Evolutionary conservation across 495 filamentous ascomycete genomes (phyloP).

Genomic region (Penicillium soppii): DNA sequence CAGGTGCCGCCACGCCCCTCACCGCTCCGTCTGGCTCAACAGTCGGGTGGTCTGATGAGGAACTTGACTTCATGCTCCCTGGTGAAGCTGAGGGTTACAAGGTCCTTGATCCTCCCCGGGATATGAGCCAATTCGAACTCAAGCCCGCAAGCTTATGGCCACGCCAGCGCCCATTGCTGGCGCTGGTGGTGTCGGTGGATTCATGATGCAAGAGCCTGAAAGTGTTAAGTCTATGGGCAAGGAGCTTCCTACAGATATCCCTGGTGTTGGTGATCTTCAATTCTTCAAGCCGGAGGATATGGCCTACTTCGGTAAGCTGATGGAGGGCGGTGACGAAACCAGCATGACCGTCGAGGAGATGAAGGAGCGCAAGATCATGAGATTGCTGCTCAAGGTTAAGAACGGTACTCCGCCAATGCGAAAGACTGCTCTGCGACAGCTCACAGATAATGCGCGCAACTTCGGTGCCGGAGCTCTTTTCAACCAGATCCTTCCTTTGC

Average conservation of each 20-base stretch:
- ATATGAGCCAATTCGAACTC: conserved; percentile 79
- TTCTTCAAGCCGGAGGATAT: conserved; percentile 99
- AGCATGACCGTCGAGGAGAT: conserved; percentile 89
- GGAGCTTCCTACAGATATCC: conserved; percentile 93
- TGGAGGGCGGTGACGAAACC: conserved; percentile 92
- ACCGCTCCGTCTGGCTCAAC: conserved; percentile 70
- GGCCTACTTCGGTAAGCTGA: conserved; percentile 97
- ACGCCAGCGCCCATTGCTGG: conserved; percentile 67
- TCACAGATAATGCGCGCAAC: conserved; percentile 96
- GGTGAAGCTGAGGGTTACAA: conserved; percentile 76
- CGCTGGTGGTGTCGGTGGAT: conserved; percentile 69
- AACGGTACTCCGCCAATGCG: conserved; percentile 99
- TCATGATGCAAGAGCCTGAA: conserved; percentile 97
- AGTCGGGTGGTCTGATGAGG: conserved; percentile 83
- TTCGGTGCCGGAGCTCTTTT: conserved; percentile 95
- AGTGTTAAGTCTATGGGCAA: conserved; percentile 78
- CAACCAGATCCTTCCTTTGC: conserved; percentile 93
- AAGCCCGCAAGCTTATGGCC: conserved; percentile 74
- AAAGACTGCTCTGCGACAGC: conserved; percentile 96
- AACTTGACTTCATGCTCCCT: conserved; percentile 89
- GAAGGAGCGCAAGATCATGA: conserved; percentile 98
- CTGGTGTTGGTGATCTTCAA: conserved; percentile 93
- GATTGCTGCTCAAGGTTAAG: conserved; percentile 96
- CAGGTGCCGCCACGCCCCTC: conserved; percentile 51
- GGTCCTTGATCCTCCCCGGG: conserved; percentile 91